Evolutionary conservation across 2,329 filamentous ascomycete species (phyloP).

Genomic region (Arachnomyces sp.): DNA sequence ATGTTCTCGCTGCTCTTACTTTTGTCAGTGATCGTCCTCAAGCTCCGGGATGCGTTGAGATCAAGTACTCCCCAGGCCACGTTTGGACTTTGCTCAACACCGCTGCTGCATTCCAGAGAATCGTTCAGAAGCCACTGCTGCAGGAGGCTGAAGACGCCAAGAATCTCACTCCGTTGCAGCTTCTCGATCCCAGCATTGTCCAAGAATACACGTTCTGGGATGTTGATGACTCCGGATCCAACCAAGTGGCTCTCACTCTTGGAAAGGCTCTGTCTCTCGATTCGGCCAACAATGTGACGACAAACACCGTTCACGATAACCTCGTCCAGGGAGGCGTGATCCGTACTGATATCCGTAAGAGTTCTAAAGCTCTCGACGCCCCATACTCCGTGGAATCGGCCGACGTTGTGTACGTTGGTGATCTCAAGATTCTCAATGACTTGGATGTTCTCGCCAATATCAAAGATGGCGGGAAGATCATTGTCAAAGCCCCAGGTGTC

Average conservation of each 20-base stretch:
- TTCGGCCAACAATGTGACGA: constrained; percentile 54
- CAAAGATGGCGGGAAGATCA: constrained; percentile 62
- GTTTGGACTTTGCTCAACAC: constrained; percentile 51
- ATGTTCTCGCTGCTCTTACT: constrained; percentile 76
- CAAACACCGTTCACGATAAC: constrained; percentile 55
- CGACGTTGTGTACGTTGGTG: constrained; percentile 69
- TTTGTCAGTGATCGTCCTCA: constrained; percentile 64
- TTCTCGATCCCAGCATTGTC: constrained; percentile 48
- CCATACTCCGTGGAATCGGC: constrained; percentile 74
- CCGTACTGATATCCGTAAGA: constrained; percentile 77
- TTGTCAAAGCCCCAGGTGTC: constrained; percentile 68
- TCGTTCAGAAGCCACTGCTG: constrained; percentile 36
- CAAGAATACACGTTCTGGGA: constrained; percentile 95
- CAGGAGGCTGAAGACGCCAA: constrained; percentile 19
- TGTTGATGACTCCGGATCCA: constrained; percentile 63
- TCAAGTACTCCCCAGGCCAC: constrained; percentile 78
- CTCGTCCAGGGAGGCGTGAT: constrained; percentile 66
- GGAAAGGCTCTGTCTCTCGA: constrained; percentile 55
- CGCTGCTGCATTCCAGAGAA: constrained; percentile 38
- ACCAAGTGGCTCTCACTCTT: constrained; percentile 56
- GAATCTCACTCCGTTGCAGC: constrained; percentile 42
- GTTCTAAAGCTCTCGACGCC: constrained; percentile 74
- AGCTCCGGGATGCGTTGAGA: constrained; percentile 62
- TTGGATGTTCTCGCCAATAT: constrained; percentile 66
- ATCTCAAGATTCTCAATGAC: constrained; percentile 70